Evolutionary conservation across 768 basidiomycete genomes (phyloP).

Genomic region (Lactarius psammicola): DNA sequence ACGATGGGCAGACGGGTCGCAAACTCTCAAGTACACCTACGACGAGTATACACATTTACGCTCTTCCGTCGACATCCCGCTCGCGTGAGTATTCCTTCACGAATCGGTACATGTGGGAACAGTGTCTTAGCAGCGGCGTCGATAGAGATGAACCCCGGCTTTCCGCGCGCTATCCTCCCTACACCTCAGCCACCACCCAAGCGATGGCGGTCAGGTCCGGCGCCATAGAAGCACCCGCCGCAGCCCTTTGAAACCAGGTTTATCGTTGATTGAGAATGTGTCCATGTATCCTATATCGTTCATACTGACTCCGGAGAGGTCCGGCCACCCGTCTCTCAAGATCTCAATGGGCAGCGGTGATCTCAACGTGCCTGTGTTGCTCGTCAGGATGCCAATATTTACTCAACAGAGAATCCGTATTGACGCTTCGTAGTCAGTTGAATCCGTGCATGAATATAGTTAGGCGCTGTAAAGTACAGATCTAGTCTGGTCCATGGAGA

Average conservation of each 20-base stretch:
- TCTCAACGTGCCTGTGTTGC: neutral
- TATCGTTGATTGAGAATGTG: neutral
- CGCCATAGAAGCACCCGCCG: constrained; percentile 1
- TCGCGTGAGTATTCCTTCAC: constrained; percentile 44
- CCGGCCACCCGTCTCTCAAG: neutral
- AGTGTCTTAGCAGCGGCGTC: neutral
- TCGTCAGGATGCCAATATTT: neutral
- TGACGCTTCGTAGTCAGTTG: neutral
- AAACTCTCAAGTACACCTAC: constrained; percentile 33
- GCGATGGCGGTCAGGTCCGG: constrained; percentile 2
- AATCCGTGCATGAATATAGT: constrained; percentile 14
- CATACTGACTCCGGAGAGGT: neutral
- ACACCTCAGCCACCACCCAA: constrained; percentile 40
- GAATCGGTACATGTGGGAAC: neutral
- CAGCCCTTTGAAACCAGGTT: neutral
- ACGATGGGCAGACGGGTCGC: constrained; percentile 31
- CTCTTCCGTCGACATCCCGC: constrained; percentile 53
- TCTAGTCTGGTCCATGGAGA: constrained; percentile 14
- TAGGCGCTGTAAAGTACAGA: constrained; percentile 25
- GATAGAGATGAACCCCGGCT: constrained; percentile 50
- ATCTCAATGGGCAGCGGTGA: neutral
- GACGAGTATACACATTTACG: constrained; percentile 51
- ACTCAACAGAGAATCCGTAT: neutral
- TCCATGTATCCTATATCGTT: neutral
- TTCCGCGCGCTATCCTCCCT: constrained; percentile 61